phyloP scores from a whole-genome alignment of 495 filamentous ascomycete species.

The Penicillium dipodomyicola region DNA sequence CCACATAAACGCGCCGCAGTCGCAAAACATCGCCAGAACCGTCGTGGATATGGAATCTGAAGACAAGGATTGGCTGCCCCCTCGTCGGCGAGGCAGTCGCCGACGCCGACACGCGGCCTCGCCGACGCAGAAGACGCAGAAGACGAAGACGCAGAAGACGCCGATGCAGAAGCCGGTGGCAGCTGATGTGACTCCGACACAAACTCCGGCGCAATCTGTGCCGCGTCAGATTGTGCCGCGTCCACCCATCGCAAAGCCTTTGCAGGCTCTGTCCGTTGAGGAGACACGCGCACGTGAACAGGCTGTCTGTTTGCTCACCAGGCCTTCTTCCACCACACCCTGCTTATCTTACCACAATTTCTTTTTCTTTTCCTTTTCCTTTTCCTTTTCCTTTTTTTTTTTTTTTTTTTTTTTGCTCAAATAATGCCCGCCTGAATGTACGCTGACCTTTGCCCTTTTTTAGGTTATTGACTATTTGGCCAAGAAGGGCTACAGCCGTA shows the following conservation, averaged over 20 bases:
- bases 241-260: background rate
- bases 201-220: background rate
- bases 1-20: background rate
- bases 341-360: background rate
- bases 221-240: background rate
- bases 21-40: background rate
- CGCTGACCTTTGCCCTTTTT: constrained; percentile 9
- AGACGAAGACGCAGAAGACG: background rate
- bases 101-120: background rate
- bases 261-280: background rate
- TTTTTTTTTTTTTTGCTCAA: constrained; percentile 9
- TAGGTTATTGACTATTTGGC: constrained; percentile 94
- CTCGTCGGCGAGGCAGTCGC: background rate
- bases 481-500: constrained; percentile 92
- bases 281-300: background rate
- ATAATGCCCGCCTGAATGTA: constrained; percentile 1
- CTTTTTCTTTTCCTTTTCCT: no score
- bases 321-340: background rate
- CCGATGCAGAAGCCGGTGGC: background rate
- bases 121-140: background rate
- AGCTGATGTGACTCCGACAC: background rate
- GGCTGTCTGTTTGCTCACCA: background rate
- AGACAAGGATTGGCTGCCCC: background rate
- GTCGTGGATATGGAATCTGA: background rate
- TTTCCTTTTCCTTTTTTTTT: no score